Base-by-base conservation (phyloP, 2,329 filamentous ascomycete genomes). In the Metarhizium brunneum region DNA sequence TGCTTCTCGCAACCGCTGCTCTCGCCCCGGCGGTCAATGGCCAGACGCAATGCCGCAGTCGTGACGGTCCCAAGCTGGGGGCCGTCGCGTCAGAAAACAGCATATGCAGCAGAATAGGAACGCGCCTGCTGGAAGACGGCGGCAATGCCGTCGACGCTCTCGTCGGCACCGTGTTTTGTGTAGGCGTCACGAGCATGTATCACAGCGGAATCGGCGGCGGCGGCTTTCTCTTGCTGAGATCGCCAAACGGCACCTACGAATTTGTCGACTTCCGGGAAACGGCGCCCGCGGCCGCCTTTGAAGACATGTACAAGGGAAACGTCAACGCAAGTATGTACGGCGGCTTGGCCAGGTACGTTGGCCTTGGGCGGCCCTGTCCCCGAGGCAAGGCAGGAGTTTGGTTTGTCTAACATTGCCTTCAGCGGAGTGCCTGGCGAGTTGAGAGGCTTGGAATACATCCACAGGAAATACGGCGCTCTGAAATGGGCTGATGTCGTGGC, bases 231-330 rank as follows among this genome's bases (percentile, higher is more conserved):
- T 75, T 91, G 2, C 77, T 92, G n/a, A 79, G 85, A 58, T 72
- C 76, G 2, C 70, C 79, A 5, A 79, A 87, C 59, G 86, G 86
- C 5, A 72, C 73, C 8, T 92, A 90, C 65, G 89, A 95, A 63
- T 87, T 84, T 60, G 83, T 95, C 60, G 90, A 96, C 67, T 95
- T 94, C 68, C 79, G 91, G 16, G 91, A 95, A 69, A 89, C 83
- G 0, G 91, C 91, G 0, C 90, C 91, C 1, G 88, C 85, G 0
- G 88, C 88, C 1, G 85, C 89, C 0, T 87, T 80, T 59, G 76
- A 92, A 68, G 81, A 90, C 61, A 96, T 95, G 91, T 96, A 85
- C 71, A 82, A 81, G 54, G 82, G 86, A 58, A 82, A 91, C 61
- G 79, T 77, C 0, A 71, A 78, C 4, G 79, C 78, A 2, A 88